Conservation (phyloP, 768 basidiomycete genomes). For the Serpula lacrymans region DNA sequence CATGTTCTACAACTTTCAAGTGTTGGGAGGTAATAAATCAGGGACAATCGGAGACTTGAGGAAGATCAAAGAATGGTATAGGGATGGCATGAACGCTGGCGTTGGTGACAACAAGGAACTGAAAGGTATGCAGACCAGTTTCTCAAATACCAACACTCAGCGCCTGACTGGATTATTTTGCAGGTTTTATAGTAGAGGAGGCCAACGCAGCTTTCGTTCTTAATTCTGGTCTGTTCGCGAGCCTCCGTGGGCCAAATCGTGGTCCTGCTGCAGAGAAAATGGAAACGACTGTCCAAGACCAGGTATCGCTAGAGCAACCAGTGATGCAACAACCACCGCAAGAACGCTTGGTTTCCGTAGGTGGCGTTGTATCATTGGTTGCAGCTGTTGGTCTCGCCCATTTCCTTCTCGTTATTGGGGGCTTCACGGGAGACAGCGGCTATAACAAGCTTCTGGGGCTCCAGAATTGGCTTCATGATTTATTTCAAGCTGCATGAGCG, state of each 20-base stretch:
- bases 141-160: too few species aligned
- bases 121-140: slow-evolving; percentile 24
- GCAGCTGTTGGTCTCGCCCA: slow-evolving; percentile 45
- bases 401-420: slow-evolving; percentile 43
- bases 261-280: too few species aligned
- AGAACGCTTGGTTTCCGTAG: slow-evolving; percentile 8
- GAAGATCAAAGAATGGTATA: slow-evolving; percentile 65
- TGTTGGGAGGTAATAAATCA: slow-evolving; percentile 42
- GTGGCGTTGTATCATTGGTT: slow-evolving; percentile 19
- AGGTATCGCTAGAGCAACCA: too few species aligned
- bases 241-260: slow-evolving; percentile 25
- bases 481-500: too few species aligned
- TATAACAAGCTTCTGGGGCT: slow-evolving; percentile 37
- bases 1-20: slow-evolving; percentile 67
- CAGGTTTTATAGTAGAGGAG: slow-evolving; percentile 47
- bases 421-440: slow-evolving; percentile 44
- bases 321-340: too few species aligned
- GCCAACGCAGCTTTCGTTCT: slow-evolving; percentile 46
- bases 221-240: slow-evolving; percentile 44
- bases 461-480: too few species aligned
- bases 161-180: neutral
- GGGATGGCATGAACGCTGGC: slow-evolving; percentile 34
- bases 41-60: slow-evolving; percentile 60
- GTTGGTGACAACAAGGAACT: slow-evolving; percentile 27
- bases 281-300: too few species aligned